Conservation (phyloP, 73 alveolate genomes). For the Stentor roeselii region DNA sequence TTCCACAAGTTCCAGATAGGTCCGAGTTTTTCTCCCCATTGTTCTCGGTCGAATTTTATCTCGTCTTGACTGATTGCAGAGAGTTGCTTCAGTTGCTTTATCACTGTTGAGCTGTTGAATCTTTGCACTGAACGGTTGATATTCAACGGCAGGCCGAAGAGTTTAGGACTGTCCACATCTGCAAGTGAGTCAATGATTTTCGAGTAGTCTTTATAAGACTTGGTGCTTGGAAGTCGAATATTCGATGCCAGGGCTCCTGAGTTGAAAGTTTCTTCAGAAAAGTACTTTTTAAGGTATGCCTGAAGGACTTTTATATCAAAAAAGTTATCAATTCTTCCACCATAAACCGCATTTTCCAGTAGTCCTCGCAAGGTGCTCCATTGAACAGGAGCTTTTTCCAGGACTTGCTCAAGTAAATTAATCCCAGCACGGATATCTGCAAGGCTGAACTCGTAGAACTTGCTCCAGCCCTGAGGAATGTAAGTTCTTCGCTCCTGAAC, state of each 20-base stretch:
- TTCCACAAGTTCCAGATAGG: conserved; percentile 93
- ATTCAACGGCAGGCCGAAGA: conserved; percentile 99
- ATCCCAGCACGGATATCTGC: conserved; percentile 98
- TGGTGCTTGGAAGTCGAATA: conserved; percentile 56
- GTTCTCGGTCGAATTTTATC: conserved; percentile 91
- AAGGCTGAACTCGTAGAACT: conserved; percentile 99
- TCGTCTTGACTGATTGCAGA: conserved; percentile 89
- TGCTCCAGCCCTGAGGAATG: conserved; percentile 99
- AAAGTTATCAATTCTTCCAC: conserved; percentile 99
- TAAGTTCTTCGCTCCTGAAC: conserved; percentile 99
- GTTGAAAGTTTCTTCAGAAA: conserved; percentile 74
- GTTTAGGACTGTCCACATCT: conserved; percentile 95
- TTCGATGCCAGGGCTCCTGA: conserved; percentile 57
- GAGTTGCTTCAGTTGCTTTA: conserved; percentile 80
- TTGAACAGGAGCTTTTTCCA: conserved; percentile 64
- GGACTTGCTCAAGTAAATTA: conserved; percentile 66
- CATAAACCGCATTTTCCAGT: conserved; percentile 98
- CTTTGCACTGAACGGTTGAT: conserved; percentile 98
- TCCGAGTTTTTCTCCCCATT: conserved; percentile 87
- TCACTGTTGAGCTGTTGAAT: conserved; percentile 84
- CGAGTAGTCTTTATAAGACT: conserved; percentile 75
- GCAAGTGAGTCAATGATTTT: conserved; percentile 87
- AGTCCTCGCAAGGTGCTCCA: conserved; percentile 98
- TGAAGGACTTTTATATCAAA: conserved; percentile 96
- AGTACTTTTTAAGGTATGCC: conserved; percentile 93